phyloP scores from a whole-genome alignment of 371 early-diverging fungal genomes.

The Dipsacomyces acuminosporus region DNA sequence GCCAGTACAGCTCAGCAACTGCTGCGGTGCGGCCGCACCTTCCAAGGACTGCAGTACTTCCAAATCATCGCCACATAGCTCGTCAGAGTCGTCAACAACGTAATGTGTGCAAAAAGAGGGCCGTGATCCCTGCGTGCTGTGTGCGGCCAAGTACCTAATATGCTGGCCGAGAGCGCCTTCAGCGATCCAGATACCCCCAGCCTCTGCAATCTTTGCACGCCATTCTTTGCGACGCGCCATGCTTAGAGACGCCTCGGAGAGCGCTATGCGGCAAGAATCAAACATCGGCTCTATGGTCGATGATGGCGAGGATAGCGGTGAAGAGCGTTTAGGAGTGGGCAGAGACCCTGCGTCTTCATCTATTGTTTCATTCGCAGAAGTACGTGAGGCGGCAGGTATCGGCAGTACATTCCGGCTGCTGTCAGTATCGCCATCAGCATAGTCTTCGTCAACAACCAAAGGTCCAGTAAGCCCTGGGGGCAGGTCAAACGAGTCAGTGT shows the following conservation, averaged over 20 bases:
- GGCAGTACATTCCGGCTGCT: too few relatives aligned
- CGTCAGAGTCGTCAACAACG: constrained; percentile 19
- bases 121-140: too few relatives aligned
- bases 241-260: constrained; percentile 19
- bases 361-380: background rate
- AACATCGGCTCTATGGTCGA: background rate
- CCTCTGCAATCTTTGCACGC: constrained; percentile 9
- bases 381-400: too few relatives aligned
- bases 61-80: constrained; percentile 10
- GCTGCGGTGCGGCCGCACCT: background rate
- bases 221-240: constrained; percentile 10
- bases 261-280: constrained; percentile 20
- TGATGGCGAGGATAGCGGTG: background rate
- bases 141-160: background rate
- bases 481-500: constrained; percentile 1
- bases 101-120: constrained; percentile 20
- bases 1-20: background rate
- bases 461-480: constrained; percentile 1
- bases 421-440: background rate
- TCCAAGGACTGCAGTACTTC: background rate
- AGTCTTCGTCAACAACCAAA: background rate
- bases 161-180: constrained; percentile 5
- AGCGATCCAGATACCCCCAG: constrained; percentile 14
- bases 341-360: background rate
- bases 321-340: background rate